Percentiles rank a stretch among this genome's conserved stretches.
These are phyloP conservation scores for Elaeagnus macrophylla DNA, from an alignment of 306 rosid genomes.

Conservation along the genomic window DNA sequence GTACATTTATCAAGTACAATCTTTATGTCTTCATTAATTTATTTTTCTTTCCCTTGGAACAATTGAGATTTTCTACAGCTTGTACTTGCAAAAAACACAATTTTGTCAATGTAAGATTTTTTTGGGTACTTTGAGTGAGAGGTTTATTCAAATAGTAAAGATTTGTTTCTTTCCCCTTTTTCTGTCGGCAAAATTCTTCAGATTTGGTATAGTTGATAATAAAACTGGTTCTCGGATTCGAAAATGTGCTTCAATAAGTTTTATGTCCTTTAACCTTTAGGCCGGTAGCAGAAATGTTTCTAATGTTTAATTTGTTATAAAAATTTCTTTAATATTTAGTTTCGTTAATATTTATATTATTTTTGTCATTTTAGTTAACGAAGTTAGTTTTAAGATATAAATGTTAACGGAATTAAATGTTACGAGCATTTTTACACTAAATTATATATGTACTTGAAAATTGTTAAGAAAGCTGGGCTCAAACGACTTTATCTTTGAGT, in stretches of 20 bases:
- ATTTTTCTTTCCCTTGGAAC: not conserved
- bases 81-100: no score
- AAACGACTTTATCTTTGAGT: no score
- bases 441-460: no score
- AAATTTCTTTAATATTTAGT: not conserved
- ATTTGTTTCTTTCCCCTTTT: not conserved
- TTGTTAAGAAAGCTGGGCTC: no score
- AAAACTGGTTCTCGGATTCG: not conserved
- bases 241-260: not conserved
- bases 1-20: not conserved
- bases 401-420: no score
- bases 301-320: not conserved
- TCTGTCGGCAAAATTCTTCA: not conserved
- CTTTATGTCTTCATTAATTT: not conserved
- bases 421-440: no score
- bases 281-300: not conserved
- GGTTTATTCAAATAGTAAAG: constrained; percentile 14
- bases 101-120: no score
- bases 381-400: no score
- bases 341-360: no score
- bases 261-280: no score
- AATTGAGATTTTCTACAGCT: no score
- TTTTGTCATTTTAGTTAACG: no score
- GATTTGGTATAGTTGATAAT: not conserved
- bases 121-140: not conserved